Conservation (phyloP, 2,329 filamentous ascomycete genomes). For the Claviceps sp. region DNA sequence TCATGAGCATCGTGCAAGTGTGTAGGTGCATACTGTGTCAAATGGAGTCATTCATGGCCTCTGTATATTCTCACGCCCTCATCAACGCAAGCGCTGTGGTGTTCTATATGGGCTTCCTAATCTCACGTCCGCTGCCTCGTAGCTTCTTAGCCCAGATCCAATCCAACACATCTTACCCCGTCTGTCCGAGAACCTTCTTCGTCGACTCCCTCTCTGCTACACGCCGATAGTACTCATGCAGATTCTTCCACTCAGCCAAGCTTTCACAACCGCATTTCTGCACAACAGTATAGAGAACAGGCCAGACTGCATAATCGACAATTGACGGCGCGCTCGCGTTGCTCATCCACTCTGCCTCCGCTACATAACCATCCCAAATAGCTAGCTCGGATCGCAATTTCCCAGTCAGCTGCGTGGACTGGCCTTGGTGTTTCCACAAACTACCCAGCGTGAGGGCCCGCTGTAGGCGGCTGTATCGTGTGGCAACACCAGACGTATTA, state of each 20-base stretch:
- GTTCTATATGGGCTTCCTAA: too few species aligned
- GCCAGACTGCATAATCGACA: slow-evolving; percentile 44
- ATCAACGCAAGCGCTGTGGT: too few species aligned
- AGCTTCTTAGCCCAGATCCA: too few species aligned
- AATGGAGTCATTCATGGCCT: too few species aligned
- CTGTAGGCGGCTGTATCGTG: slow-evolving; percentile 28
- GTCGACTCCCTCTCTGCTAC: slow-evolving; percentile 13
- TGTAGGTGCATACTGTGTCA: too few species aligned
- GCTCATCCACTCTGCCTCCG: background rate
- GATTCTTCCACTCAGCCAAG: slow-evolving; percentile 16
- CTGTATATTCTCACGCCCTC: too few species aligned
- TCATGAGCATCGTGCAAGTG: too few species aligned
- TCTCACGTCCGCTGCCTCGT: too few species aligned
- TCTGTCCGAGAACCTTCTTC: slow-evolving; percentile 12
- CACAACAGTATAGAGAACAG: slow-evolving; percentile 35
- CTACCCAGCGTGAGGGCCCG: slow-evolving; percentile 22
- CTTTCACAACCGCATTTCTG: slow-evolving; percentile 18
- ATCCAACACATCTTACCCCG: background rate
- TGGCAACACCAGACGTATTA: slow-evolving; percentile 19
- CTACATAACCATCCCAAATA: slow-evolving; percentile 26
- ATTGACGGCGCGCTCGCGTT: background rate
- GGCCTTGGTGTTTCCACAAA: slow-evolving; percentile 1
- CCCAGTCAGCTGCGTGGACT: slow-evolving; percentile 4
- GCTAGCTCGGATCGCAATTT: slow-evolving; percentile 20
- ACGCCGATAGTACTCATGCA: slow-evolving; percentile 26